Conservation (phyloP, 306 rosid species). For the Prinsepia uniflora region DNA sequence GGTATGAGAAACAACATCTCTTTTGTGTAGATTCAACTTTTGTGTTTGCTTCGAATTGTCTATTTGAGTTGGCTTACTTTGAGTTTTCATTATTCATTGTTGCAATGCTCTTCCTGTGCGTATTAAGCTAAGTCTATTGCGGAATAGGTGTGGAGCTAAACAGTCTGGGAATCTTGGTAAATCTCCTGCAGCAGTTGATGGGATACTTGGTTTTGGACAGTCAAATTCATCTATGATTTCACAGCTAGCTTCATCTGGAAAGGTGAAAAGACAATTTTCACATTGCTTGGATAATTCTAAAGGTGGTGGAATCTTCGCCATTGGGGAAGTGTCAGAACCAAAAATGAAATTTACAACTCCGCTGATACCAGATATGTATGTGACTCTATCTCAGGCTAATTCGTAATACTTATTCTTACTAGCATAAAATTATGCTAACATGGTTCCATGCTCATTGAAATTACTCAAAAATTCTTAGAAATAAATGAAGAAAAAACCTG, state of each 20-base stretch:
- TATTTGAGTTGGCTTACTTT: neutral
- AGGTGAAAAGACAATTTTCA: constrained; percentile 69
- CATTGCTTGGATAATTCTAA: constrained; percentile 76
- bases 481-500: neutral
- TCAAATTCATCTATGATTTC: constrained; percentile 80
- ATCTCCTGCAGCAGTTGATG: constrained; percentile 57
- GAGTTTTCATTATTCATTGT: neutral
- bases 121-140: neutral
- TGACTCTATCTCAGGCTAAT: constrained; percentile 14
- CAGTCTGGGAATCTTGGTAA: constrained; percentile 59
- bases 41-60: neutral
- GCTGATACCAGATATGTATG: constrained; percentile 63
- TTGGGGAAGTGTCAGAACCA: constrained; percentile 84
- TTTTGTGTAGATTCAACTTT: neutral
- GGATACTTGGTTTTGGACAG: constrained; percentile 95
- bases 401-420: neutral
- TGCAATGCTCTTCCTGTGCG: neutral
- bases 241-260: constrained; percentile 79
- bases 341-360: constrained; percentile 47
- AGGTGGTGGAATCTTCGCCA: constrained; percentile 91
- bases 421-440: neutral
- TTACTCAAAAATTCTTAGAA: neutral
- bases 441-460: neutral
- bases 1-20: neutral
- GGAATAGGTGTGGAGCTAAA: constrained; percentile 65